These are phyloP conservation scores for Erodium maritimum DNA, from an alignment of 345 rosid species.

Conservation along the genomic window DNA sequence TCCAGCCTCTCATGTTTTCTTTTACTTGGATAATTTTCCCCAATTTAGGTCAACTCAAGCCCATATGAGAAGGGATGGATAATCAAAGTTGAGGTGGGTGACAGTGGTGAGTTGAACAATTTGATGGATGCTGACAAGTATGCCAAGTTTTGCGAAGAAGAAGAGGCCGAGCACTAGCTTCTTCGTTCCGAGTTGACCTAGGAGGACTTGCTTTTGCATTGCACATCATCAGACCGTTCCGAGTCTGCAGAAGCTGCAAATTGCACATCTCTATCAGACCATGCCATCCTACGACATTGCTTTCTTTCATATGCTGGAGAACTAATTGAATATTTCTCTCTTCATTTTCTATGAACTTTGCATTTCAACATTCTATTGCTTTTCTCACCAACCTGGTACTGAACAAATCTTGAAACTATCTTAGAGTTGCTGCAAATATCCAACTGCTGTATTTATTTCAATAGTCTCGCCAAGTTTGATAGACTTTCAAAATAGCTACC, in stretches of 20 bases:
- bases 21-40: not conserved
- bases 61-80: slow-evolving; percentile 87
- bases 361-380: not conserved
- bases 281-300: not conserved
- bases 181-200: not conserved
- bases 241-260: not conserved
- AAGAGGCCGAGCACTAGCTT: slow-evolving; percentile 58
- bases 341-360: not conserved
- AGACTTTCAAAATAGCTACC: too few species aligned
- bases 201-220: not conserved
- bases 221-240: not conserved
- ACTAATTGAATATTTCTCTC: not conserved
- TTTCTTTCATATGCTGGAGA: not conserved
- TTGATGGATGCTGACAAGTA: slow-evolving; percentile 74
- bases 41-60: slow-evolving; percentile 59
- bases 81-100: slow-evolving; percentile 56
- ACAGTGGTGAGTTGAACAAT: slow-evolving; percentile 42
- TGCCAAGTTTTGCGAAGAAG: slow-evolving; percentile 88
- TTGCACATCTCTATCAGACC: not conserved
- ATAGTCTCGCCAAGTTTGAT: slow-evolving; percentile 7
- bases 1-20: not conserved
- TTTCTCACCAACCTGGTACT: not conserved
- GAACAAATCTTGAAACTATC: not conserved
- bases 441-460: too few species aligned
- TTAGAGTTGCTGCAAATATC: too few species aligned